Base-by-base conservation (phyloP, 2,329 filamentous ascomycete genomes). In the Phaeomoniella chlamydospora region DNA sequence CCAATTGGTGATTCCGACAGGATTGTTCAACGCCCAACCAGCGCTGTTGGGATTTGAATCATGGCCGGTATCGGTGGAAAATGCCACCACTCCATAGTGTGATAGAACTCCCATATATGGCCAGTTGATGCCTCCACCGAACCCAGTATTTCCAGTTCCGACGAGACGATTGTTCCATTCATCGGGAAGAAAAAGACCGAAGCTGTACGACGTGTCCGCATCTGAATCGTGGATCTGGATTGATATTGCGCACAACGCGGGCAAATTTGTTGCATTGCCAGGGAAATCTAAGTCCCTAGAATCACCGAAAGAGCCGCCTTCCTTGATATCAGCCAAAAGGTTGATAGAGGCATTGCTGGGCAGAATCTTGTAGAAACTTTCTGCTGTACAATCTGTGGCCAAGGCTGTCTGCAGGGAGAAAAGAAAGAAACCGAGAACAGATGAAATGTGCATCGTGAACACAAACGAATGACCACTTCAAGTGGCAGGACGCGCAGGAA, bases 81-180 rank as follows among this genome's bases (percentile, higher is more conserved):
- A 43, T 3, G 56, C 48, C 3, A 60, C 59, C 37, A 61, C 62
- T 5, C 62, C 62, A 37, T 62, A 59, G 16, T 51, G 26, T 3
- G 33, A 26, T 22, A 31, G 19, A 5, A 34, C 32, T 13, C 49
- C 66, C 64, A 69, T 68, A 39, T 67, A 65, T 3, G 57, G 50
- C 53, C 57, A 66, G 38, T 65, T 65, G 37, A 67, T 59, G 10
- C 63, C 62, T 22, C 64, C 64, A 4, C 52, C 56, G 44, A 62
- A 65, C 0, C 62, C 63, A 18, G 61, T 60, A 47, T 65, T 65
- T 3, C 64, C 64, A 11, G 61, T 54, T 0, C 58, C 56, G 5
- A 34, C 13, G 15, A 40, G 33, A 12, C 38, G 16, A 18, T 43
- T 41, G 38, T 59, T 61, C 57, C 57, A 61, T 6, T 45, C 39